Evolutionary conservation across 805 yeast species (phyloP).

Genomic region (Cyberlindnera galapagoensis): DNA sequence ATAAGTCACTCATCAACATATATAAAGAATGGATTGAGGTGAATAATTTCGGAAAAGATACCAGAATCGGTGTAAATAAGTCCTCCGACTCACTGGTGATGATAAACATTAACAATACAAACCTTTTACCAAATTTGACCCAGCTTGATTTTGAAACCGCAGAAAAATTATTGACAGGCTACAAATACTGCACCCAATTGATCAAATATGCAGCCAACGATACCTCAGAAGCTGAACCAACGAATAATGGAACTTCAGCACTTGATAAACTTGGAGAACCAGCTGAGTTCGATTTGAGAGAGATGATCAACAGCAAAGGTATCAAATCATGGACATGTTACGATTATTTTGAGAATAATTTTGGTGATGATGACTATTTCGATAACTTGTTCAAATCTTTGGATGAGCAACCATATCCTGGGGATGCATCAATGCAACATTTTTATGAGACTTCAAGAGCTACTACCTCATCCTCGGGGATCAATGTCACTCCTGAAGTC

Average conservation of each 20-base stretch:
- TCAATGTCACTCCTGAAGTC: too few relatives aligned
- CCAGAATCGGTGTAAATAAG: too few relatives aligned
- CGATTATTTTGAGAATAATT: slow-evolving; percentile 5
- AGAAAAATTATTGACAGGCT: background rate
- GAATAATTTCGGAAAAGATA: slow-evolving; percentile 5
- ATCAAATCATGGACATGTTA: slow-evolving; percentile 1
- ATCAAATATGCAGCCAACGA: background rate
- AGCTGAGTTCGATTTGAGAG: slow-evolving; percentile 3
- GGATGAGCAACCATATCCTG: too few relatives aligned
- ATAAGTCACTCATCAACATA: slow-evolving; percentile 8
- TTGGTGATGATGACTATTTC: slow-evolving; percentile 8
- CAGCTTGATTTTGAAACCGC: slow-evolving; percentile 4
- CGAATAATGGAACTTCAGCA: background rate
- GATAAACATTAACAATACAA: slow-evolving; percentile 13
- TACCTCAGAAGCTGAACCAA: too few relatives aligned
- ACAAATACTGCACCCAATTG: slow-evolving; percentile 5
- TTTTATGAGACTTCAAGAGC: too few relatives aligned
- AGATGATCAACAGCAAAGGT: slow-evolving; percentile 1
- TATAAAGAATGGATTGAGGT: slow-evolving; percentile 16
- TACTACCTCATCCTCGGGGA: too few relatives aligned
- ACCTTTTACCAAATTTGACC: slow-evolving; percentile 9
- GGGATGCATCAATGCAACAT: too few relatives aligned
- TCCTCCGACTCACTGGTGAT: too few relatives aligned
- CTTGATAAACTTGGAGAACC: slow-evolving; percentile 1
- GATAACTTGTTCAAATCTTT: slow-evolving; percentile 3